A percentile compares a stretch with the other conserved stretches of the same genome.
Conservation (phyloP, 306 rosid species). For the Adenanthera pavonina region DNA sequence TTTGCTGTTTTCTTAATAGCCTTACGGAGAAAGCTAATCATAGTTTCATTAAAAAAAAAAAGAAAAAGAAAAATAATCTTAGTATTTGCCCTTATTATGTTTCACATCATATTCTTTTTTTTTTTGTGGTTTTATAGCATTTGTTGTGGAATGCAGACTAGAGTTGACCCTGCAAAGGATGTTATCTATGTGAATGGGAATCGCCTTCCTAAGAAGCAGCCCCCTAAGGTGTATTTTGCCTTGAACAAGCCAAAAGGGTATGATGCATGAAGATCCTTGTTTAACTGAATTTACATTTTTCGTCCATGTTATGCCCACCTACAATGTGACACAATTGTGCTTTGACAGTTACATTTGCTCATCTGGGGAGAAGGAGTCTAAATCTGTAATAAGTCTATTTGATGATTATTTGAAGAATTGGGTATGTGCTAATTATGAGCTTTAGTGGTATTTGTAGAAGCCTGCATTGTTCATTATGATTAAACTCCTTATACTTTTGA, state of each 20-base stretch:
- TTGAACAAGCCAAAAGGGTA: constrained; percentile 99
- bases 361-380: constrained; percentile 75
- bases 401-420: constrained; percentile 76
- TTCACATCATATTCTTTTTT: neutral
- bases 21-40: constrained; percentile 1
- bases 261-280: constrained; percentile 32
- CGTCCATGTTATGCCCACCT: constrained; percentile 1
- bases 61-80: constrained; percentile 5
- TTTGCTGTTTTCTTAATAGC: neutral
- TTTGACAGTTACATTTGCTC: constrained; percentile 82
- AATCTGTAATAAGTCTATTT: constrained; percentile 69
- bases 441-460: constrained; percentile 6
- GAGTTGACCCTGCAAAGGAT: constrained; percentile 88
- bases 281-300: constrained; percentile 34
- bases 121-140: neutral
- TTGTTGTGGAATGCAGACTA: constrained; percentile 59
- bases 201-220: constrained; percentile 92
- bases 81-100: neutral
- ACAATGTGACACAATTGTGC: constrained; percentile 26
- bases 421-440: constrained; percentile 60
- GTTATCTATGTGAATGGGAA: constrained; percentile 85
- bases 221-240: constrained; percentile 86
- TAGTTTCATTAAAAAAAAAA: neutral
- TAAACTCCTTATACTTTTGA: neutral
- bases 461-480: neutral